phyloP scores from a whole-genome alignment of 2,329 filamentous ascomycete species.

The Acrodontium crateriforme region DNA sequence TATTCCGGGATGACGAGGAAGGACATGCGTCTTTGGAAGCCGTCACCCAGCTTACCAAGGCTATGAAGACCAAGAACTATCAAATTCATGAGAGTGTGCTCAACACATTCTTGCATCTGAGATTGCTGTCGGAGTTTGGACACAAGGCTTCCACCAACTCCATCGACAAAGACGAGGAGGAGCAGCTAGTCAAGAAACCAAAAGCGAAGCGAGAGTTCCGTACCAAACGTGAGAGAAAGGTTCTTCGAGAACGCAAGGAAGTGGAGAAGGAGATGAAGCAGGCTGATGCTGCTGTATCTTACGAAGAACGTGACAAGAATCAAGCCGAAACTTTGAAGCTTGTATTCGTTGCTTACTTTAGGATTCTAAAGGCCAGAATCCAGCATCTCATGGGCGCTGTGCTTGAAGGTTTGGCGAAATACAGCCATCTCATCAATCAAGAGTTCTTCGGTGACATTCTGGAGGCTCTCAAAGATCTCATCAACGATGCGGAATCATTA shows the following conservation, averaged over 20 bases:
- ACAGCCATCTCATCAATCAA: conserved; percentile 94
- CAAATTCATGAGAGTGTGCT: conserved; percentile 70
- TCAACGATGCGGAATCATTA: conserved; percentile 49
- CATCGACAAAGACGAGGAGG: conserved; percentile 47
- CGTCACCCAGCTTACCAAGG: conserved; percentile 71
- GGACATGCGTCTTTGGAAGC: conserved; percentile 79
- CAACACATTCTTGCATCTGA: conserved; percentile 81
- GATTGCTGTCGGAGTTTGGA: conserved; percentile 75
- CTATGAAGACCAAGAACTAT: conserved; percentile 85
- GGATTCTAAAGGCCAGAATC: conserved; percentile 71
- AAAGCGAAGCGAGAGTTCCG: conserved; percentile 70
- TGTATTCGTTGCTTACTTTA: conserved; percentile 90
- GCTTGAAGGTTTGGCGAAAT: conserved; percentile 83
- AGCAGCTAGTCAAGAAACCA: conserved; percentile 40
- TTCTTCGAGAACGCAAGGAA: conserved; percentile 69
- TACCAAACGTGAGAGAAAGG: conserved; percentile 76
- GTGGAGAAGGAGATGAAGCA: conserved; percentile 88
- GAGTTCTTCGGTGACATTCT: conserved; percentile 96
- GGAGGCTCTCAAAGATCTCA: conserved; percentile 86
- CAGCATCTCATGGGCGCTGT: conserved; percentile 92
- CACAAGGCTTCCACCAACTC: conserved; percentile 68
- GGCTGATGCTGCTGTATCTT: conserved; percentile 77
- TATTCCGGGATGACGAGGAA: conserved; percentile 81
- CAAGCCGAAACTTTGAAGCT: conserved; percentile 92
- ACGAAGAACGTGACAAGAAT: conserved; percentile 86